A percentile compares a stretch with the other conserved stretches of the same genome.
These are phyloP conservation scores for Fusarium sp. DNA, from an alignment of 2,329 filamentous ascomycete species.

Conservation along the genomic window DNA sequence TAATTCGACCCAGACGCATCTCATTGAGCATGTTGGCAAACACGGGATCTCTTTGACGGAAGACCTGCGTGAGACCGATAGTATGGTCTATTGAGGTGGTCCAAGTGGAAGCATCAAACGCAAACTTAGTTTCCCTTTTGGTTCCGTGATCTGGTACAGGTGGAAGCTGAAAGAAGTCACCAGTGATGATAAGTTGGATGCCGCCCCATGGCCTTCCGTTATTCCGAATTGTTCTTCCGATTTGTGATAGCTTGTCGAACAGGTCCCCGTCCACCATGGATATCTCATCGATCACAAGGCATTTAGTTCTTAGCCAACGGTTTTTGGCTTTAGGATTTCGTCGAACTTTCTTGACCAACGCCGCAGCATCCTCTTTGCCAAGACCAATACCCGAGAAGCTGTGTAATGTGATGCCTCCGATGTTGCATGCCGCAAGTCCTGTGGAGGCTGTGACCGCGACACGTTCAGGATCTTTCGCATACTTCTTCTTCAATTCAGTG, in stretches of 20 bases:
- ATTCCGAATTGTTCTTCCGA: constrained; percentile 86
- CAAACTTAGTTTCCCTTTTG: constrained; percentile 78
- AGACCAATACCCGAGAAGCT: constrained; percentile 93
- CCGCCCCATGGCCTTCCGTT: constrained; percentile 94
- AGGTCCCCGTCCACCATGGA: constrained; percentile 99
- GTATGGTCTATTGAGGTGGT: constrained; percentile 93
- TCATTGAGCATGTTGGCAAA: constrained; percentile 98
- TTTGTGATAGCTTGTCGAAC: constrained; percentile 93
- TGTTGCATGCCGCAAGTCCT: constrained; percentile 94
- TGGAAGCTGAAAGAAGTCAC: constrained; percentile 97
- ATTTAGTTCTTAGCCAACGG: constrained; percentile 88
- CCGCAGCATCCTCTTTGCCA: constrained; percentile 85
- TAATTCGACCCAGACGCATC: constrained; percentile 90
- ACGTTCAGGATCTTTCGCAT: constrained; percentile 79
- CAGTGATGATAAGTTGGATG: constrained; percentile 94
- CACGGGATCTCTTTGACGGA: constrained; percentile 88
- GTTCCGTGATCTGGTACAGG: constrained; percentile 85
- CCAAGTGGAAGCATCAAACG: constrained; percentile 94
- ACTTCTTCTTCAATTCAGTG: constrained; percentile 79
- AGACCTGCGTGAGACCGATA: constrained; percentile 93
- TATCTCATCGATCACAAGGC: constrained; percentile 91
- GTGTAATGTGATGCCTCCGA: constrained; percentile 94
- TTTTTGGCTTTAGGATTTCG: constrained; percentile 88
- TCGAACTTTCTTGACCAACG: constrained; percentile 90
- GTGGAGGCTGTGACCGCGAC: constrained; percentile 96